Conservation (phyloP, 2,329 filamentous ascomycete species). For the Zopfia rhizophila region DNA sequence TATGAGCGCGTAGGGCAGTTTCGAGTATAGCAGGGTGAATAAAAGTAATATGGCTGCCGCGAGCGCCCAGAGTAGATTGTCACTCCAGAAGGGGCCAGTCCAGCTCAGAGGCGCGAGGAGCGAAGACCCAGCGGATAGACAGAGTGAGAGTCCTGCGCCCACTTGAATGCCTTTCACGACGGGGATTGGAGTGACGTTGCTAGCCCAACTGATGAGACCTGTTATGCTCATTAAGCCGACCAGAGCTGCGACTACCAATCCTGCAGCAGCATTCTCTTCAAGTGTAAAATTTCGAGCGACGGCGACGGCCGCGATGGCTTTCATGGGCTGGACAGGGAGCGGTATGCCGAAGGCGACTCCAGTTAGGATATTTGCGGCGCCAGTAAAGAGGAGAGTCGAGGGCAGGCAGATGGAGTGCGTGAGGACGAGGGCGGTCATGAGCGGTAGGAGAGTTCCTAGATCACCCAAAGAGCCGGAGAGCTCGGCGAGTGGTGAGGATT, state of each 20-base stretch:
- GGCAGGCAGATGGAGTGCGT: conserved; percentile 83
- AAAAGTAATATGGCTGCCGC: conserved; percentile 77
- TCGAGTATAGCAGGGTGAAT: conserved; percentile 70
- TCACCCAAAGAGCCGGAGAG: conserved; percentile 91
- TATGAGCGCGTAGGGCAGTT: conserved; percentile 80
- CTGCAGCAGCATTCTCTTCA: conserved; percentile 81
- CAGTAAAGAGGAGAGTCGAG: conserved; percentile 87
- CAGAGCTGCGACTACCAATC: conserved; percentile 78
- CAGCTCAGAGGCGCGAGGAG: conserved; percentile 76
- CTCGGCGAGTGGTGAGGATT: conserved; percentile 71
- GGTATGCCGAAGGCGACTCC: conserved; percentile 87
- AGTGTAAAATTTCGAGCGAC: conserved; percentile 74
- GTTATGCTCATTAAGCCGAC: conserved; percentile 83
- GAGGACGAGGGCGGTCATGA: conserved; percentile 85
- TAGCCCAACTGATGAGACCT: conserved; percentile 79
- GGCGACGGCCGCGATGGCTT: conserved; percentile 91
- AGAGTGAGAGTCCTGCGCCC: conserved; percentile 85
- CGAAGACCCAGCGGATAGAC: conserved; percentile 76
- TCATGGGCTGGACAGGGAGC: conserved; percentile 88
- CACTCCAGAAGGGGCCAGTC: conserved; percentile 71
- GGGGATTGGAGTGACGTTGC: conserved; percentile 80
- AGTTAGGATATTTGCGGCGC: conserved; percentile 85
- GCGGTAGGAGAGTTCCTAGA: conserved; percentile 86
- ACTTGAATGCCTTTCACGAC: conserved; percentile 96
- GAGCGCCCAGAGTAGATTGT: conserved; percentile 83